Base-by-base conservation (phyloP, 805 yeast genomes). In the Nakazawaea holstii region DNA sequence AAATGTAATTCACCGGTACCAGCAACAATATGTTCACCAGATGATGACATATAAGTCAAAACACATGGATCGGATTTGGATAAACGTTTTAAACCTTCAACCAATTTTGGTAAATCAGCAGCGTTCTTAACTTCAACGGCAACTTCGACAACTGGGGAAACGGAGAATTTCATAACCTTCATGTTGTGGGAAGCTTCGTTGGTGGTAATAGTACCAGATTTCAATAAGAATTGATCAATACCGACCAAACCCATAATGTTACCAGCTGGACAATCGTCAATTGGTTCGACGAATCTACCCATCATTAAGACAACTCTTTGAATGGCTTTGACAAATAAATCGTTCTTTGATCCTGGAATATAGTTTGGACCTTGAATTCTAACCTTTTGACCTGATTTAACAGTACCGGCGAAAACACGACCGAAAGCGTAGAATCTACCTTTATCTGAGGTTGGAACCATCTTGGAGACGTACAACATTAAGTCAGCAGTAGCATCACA, bases 371-470 rank as follows among this genome's bases (percentile, higher is more conserved):
- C 99, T 82, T 92, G 99, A 70, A 92, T 92, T 82, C 99, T 88
- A 69, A 92, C 96, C 88, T 92, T 92, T 84, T 85, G 89, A 78
- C 99, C 99, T 66, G 97, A 88, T 74, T 77, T 87, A 68, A 94
- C 97, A 68, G 98, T 92, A 90, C 99, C 99, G 64, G 98, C 87
- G 81, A 92, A 92, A 72, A 92, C 98, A 84, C 99, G 94, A 77
- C 99, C 99, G 80, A 92, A 94, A 70, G 99, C 99, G 86, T 90
- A 92, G 96, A 92, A 92, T 81, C 99, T 90, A 84, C 99, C 99
- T 83, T 92, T 94, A 77, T 92, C 99, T 64, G 98, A 92, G 72
- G 99, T 92, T 77, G 99, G 99, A 63, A 92, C 98, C 99, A 92
- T 92, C 96, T 92, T 92, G 77, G 98, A 94, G 69, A 92, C 94